Base-by-base conservation (phyloP, 2,329 filamentous ascomycete genomes). In the Aspergillus hortae region DNA sequence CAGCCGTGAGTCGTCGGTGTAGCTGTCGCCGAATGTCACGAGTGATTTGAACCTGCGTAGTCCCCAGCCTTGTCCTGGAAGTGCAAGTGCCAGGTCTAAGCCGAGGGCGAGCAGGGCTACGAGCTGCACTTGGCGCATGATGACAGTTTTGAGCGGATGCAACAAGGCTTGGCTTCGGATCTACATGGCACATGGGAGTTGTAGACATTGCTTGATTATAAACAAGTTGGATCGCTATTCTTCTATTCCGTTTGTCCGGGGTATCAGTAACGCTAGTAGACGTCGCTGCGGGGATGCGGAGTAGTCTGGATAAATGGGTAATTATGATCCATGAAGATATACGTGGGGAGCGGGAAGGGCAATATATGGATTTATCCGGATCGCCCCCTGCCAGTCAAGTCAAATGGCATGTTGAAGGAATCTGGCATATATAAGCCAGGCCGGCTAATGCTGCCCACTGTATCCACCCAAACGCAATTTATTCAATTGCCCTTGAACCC, bases 1-100 rank as follows among this genome's bases (percentile, higher is more conserved):
- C 9, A 89, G 66, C 9, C 88, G 81, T 11, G 80, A 82, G 61
- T 90, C 86, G 64, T 92, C 89, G 0, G 87, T 89, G 63, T 87
- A 91, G 69, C 86, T 89, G 67, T 90, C 86, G 12, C 87, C 87
- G 63, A 90, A 90, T 0, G 83, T 79, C 36, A 90, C 80, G 35
- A 90, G 67, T 46, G 82, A 85, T 25, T 82, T 77, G 64, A 89
- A 84, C 35, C 75, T 73, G 30, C 11, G 17, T 1, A 36, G 49
- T 1, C 48, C 49, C 55, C 55, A 57, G 15, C 46, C 35, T 3
- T 44, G 44, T 4, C n/a, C 17, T 4, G n/a, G 19, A n/a, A 32
- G 17, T 1, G 57, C 53, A 21, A 49, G 33, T 1, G 47, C 17
- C 17, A 38, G 17, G 15, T 48, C 49, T 7, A 54, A 10, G n/a